Evolutionary conservation across 257 asterid genomes (phyloP).

Genomic region (Fraxinus pennsylvanica): DNA sequence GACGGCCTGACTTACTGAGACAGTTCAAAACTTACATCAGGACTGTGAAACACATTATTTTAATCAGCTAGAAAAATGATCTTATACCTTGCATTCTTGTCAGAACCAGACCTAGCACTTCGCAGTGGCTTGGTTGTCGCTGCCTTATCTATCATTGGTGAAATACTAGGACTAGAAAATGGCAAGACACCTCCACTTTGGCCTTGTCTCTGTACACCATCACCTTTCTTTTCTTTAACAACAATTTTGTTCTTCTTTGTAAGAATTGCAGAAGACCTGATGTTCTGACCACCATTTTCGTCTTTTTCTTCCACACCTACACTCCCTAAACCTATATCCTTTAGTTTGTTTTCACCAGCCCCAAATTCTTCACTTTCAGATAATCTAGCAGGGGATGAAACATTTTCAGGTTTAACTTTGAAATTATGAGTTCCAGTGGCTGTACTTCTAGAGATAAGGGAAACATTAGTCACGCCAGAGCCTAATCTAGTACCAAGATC

Average conservation of each 20-base stretch:
- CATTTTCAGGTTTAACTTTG: conserved; percentile 58
- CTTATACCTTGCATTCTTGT: conserved; percentile 79
- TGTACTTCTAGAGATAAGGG: conserved; percentile 57
- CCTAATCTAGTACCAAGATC: conserved; percentile 68
- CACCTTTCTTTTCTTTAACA: conserved; percentile 70
- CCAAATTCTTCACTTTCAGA: conserved; percentile 96
- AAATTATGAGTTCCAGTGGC: conserved; percentile 47
- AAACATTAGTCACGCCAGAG: conserved; percentile 51
- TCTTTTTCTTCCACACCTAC: conserved; percentile 62
- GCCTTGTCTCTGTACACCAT: conserved; percentile 87
- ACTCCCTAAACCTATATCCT: conserved; percentile 55
- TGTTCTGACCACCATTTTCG: conserved; percentile 50
- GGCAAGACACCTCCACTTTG: conserved; percentile 81
- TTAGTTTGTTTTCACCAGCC: conserved; percentile 64
- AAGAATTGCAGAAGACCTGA: conserved; percentile 51
- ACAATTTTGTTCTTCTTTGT: conserved; percentile 61
- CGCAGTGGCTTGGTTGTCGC: conserved; percentile 68
- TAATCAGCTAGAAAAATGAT: conserved; percentile 27
- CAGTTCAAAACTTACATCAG: conserved; percentile 27
- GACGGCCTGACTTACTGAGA: conserved; percentile 90
- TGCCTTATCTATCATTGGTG: conserved; percentile 71
- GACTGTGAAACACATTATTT: conserved; percentile 24
- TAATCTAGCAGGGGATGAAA: conserved; percentile 74
- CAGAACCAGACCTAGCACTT: conserved; percentile 61
- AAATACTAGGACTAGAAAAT: conserved; percentile 75